Conservation (phyloP, 305 asterid genomes). For the Fraxinus latifolia region DNA sequence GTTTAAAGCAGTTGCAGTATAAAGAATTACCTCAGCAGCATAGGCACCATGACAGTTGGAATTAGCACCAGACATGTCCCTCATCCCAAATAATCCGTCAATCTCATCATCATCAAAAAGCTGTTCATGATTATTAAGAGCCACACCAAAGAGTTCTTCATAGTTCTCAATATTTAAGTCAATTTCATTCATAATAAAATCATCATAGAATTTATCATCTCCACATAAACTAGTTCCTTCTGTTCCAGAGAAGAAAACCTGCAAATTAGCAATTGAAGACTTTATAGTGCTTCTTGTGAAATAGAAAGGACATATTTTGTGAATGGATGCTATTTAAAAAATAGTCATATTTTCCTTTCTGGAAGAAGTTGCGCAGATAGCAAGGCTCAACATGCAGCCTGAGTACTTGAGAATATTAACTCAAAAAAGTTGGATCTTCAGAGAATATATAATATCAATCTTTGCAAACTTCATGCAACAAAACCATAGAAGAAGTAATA, state of each 20-base stretch:
- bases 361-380: neutral
- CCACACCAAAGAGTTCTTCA: conserved; percentile 50
- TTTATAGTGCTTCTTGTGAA: too few species aligned
- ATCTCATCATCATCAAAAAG: conserved; percentile 46
- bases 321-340: neutral
- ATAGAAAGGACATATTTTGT: too few species aligned
- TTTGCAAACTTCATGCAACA: neutral
- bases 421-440: neutral
- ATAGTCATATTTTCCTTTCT: neutral
- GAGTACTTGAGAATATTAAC: neutral
- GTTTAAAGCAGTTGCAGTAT: neutral
- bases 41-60: conserved; percentile 38
- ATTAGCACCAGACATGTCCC: conserved; percentile 34
- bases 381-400: neutral
- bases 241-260: conserved; percentile 38
- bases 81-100: conserved; percentile 42
- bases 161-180: conserved; percentile 47
- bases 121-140: conserved; percentile 40
- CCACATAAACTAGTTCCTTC: conserved; percentile 34
- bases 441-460: neutral
- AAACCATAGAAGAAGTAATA: neutral
- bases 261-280: conserved; percentile 15
- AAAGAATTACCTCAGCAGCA: conserved; percentile 44
- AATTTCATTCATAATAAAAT: conserved; percentile 53
- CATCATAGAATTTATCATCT: conserved; percentile 38